Conservation (phyloP, 2,329 filamentous ascomycete species). For the Metarhizium album region DNA sequence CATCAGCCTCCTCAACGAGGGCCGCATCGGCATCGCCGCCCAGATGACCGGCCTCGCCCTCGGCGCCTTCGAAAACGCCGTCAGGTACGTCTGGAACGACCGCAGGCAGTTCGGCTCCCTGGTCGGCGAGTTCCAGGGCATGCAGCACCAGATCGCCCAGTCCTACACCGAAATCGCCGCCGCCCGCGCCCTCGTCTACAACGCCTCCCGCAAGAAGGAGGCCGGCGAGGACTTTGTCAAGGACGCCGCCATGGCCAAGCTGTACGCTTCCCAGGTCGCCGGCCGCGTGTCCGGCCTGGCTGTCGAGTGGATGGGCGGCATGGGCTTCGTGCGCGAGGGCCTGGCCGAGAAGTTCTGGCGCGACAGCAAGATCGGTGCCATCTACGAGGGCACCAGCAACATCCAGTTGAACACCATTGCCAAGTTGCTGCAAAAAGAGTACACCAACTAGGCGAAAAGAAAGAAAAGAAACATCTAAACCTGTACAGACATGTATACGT, state of each 20-base stretch:
- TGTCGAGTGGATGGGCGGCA: constrained; percentile 98
- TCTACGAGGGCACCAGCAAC: constrained; percentile 86
- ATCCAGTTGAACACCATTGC: constrained; percentile 60
- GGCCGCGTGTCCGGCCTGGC: constrained; percentile 75
- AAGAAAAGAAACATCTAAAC: not conserved
- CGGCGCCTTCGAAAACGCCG: constrained; percentile 91
- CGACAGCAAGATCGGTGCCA: constrained; percentile 96
- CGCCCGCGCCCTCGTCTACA: constrained; percentile 86
- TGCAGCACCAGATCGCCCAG: constrained; percentile 98
- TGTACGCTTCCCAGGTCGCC: constrained; percentile 88
- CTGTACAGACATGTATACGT: too few species aligned
- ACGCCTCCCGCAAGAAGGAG: constrained; percentile 96
- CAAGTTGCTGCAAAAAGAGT: constrained; percentile 52
- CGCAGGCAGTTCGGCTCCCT: constrained; percentile 91
- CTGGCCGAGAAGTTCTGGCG: constrained; percentile 96
- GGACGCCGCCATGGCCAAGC: constrained; percentile 97
- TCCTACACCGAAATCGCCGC: constrained; percentile 89
- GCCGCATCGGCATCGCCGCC: constrained; percentile 92
- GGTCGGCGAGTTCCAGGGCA: constrained; percentile 94
- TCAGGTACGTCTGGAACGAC: constrained; percentile 92
- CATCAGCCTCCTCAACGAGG: constrained; percentile 88
- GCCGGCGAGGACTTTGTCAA: constrained; percentile 88
- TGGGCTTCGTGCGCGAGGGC: constrained; percentile 96
- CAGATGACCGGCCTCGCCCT: constrained; percentile 97
- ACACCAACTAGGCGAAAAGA: constrained; percentile 36